A percentile compares a stretch with the other conserved stretches of the same genome.
Conservation (phyloP, 2,329 filamentous ascomycete genomes). For the Colletotrichum filicis region DNA sequence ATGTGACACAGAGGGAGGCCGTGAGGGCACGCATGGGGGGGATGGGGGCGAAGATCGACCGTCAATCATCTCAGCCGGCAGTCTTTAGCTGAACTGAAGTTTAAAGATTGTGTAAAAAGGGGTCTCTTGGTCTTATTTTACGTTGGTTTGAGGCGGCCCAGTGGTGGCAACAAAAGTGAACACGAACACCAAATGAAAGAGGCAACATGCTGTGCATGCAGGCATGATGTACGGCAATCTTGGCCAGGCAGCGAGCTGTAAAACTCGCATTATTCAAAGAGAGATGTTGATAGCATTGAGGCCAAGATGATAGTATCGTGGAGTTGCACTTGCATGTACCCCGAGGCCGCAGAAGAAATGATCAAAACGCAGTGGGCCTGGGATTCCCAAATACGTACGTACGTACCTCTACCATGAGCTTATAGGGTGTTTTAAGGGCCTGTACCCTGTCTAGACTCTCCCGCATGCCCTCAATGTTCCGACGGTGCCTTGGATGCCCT, state of each 20-base stretch:
- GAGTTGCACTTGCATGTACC: neutral
- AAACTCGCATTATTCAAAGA: neutral
- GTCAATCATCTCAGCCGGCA: constrained; percentile 4
- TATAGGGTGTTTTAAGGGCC: constrained; percentile 1
- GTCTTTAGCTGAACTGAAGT: neutral
- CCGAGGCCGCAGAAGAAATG: neutral
- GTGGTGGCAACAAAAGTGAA: constrained; percentile 3
- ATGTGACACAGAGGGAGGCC: neutral
- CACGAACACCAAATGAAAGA: neutral
- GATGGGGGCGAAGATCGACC: neutral
- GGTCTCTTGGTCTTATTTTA: neutral
- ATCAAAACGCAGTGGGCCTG: neutral
- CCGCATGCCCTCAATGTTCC: neutral
- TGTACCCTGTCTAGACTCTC: constrained; percentile 9
- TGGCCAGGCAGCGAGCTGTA: neutral
- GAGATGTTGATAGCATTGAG: neutral
- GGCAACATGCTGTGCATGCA: neutral
- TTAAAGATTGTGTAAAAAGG: neutral
- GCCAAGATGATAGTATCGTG: neutral
- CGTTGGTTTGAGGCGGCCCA: neutral
- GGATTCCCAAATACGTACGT: neutral
- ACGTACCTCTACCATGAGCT: neutral
- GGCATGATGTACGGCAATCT: neutral
- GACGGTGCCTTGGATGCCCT: neutral
- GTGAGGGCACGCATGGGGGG: neutral